Evolutionary conservation across 1,284 basidiomycete genomes (phyloP), one percentile per base, ranked within the genome.

Genomic region (Ceratobasidium papillatum): DNA sequence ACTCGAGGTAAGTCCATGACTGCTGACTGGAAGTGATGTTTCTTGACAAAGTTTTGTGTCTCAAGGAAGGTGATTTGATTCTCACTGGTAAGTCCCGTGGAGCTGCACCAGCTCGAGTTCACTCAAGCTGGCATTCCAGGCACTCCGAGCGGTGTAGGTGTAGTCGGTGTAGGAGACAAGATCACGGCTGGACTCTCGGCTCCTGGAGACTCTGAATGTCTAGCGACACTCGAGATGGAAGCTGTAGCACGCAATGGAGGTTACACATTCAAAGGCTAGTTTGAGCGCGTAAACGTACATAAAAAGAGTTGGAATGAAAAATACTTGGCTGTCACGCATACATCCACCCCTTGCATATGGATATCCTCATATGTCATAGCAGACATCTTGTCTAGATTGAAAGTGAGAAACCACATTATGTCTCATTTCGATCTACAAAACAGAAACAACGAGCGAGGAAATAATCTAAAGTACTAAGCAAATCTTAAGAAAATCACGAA

Each of bases 141-240:
- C 19, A 98, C 96, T 1, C 97, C 97, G 0, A 88, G 91, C 0
- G 97, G 97, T 36, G 95, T 99, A 0, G 94, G 96, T 14, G 89
- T 90, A 3, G 82, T 99, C 73, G 79, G 82, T 0, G 86, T 90
- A 1, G 95, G 95, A 0, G 95, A 99, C 82, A 87, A 86, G 43
- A 87, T 98, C 76, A 87, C 89, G 75, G 97, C 94, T 76, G 85
- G 87, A 2, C 82, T 98, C n/a, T 85, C 87, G 9, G 88, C 90
- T 72, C 79, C 86, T 1, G 82, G 84, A 3, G 89, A 72, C 81
- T 89, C 74, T 3, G 41, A 32, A 25, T 52, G 25, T 11, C 34
- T 94, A 38, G 85, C 89, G 66, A 84, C 86, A 75, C 86, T 95
- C 62, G 85, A 87, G 76, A 91, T 95, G 79, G 85, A 86, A 30